Evolutionary conservation across 2,329 filamentous ascomycete genomes (phyloP).

Genomic region (Thielaviopsis musarum): DNA sequence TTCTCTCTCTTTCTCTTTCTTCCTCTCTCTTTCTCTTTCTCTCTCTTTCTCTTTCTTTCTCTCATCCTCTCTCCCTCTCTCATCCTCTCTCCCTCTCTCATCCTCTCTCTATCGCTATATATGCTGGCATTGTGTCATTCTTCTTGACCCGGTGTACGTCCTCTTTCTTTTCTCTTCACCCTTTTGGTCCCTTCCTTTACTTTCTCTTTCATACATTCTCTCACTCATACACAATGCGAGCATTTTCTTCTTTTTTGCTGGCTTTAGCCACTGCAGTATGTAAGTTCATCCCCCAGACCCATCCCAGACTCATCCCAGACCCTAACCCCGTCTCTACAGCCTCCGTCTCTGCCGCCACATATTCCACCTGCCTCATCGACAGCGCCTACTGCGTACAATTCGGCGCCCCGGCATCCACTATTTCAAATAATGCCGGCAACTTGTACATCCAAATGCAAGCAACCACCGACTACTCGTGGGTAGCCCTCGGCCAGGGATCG

Average conservation of each 20-base stretch:
- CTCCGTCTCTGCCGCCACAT: background rate
- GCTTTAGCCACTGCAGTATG: slow-evolving; percentile 1
- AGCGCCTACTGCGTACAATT: slow-evolving; percentile 36
- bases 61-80: background rate
- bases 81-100: background rate
- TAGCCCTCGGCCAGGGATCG: slow-evolving; percentile 38
- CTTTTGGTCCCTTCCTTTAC: background rate
- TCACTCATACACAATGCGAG: background rate
- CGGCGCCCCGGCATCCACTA: slow-evolving; percentile 34
- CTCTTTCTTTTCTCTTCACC: background rate
- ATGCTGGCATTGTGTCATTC: background rate
- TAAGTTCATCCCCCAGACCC: background rate
- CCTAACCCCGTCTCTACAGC: background rate
- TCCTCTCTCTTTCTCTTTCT: background rate
- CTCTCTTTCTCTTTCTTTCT: background rate
- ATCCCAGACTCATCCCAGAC: background rate
- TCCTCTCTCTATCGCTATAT: background rate
- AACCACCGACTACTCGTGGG: slow-evolving; percentile 36
- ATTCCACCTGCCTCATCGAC: slow-evolving; percentile 24
- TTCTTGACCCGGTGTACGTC: background rate
- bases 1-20: background rate
- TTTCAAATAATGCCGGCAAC: slow-evolving; percentile 31
- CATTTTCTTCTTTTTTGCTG: background rate
- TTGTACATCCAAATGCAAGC: slow-evolving; percentile 46
- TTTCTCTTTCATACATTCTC: background rate